A percentile compares a stretch with the other conserved stretches of the same genome.
These are phyloP conservation scores for Athelia psychrophila DNA, from an alignment of 1,284 basidiomycete species.

Conservation along the genomic window DNA sequence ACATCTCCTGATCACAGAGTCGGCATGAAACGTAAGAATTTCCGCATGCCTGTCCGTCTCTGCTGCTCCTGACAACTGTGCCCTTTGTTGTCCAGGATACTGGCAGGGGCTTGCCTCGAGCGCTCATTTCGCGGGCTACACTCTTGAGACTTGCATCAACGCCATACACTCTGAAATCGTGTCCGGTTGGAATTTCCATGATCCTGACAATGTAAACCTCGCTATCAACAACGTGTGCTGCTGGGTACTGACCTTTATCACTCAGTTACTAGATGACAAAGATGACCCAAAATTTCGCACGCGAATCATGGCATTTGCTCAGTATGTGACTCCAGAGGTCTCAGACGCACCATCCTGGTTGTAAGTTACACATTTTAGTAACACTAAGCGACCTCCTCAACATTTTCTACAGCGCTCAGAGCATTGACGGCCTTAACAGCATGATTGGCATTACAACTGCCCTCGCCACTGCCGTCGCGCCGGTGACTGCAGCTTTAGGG, in stretches of 20 bases:
- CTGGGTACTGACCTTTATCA: not conserved
- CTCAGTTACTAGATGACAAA: slow-evolving; percentile 6
- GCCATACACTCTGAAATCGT: slow-evolving; percentile 23
- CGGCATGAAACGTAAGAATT: slow-evolving; percentile 18
- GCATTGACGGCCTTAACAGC: too few species aligned
- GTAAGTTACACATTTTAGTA: not conserved
- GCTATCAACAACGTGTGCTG: not conserved
- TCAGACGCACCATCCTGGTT: not conserved
- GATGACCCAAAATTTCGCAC: slow-evolving; percentile 5
- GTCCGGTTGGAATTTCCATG: slow-evolving; percentile 25
- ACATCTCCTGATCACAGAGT: slow-evolving; percentile 13
- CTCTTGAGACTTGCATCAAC: slow-evolving; percentile 15
- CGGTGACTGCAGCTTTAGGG: slow-evolving; percentile 5
- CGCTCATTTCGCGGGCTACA: slow-evolving; percentile 13
- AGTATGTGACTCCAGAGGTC: not conserved
- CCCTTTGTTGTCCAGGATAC: slow-evolving; percentile 17
- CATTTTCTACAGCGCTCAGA: not conserved
- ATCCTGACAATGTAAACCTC: slow-evolving; percentile 16
- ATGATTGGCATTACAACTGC: not conserved
- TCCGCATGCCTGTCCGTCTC: not conserved
- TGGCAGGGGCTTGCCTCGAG: slow-evolving; percentile 24
- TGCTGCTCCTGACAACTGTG: not conserved
- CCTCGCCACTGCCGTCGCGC: slow-evolving; percentile 3
- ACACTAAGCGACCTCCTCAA: not conserved
- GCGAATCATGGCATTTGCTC: slow-evolving; percentile 5